These are phyloP conservation scores for Rhodotorula sp. DNA, from an alignment of 1,284 basidiomycete species.

Conservation along the genomic window DNA sequence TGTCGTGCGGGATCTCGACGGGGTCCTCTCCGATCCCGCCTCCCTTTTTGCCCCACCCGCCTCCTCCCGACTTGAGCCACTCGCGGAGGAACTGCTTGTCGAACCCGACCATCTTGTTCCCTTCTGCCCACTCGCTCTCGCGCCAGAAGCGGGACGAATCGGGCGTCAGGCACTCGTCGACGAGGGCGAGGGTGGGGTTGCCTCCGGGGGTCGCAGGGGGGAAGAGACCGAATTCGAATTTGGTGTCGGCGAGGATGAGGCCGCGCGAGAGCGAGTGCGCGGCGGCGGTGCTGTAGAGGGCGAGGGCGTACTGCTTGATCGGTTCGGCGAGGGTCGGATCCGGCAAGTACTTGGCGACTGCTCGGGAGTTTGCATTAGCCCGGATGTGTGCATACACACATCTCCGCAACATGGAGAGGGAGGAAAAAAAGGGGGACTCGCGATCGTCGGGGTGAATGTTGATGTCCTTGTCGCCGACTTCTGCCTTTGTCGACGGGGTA, in stretches of 20 bases:
- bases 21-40: slow-evolving; percentile 68
- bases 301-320: slow-evolving; percentile 62
- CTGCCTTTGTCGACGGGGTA: slow-evolving; percentile 96
- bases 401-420: too few species aligned
- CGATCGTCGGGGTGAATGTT: slow-evolving; percentile 93
- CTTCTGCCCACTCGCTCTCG: slow-evolving; percentile 67
- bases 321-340: slow-evolving; percentile 61
- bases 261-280: slow-evolving; percentile 72
- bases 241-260: slow-evolving; percentile 94
- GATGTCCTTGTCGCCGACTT: slow-evolving; percentile 90
- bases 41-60: slow-evolving; percentile 66
- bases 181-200: slow-evolving; percentile 66
- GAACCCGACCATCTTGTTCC: slow-evolving; percentile 79
- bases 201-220: slow-evolving; percentile 50
- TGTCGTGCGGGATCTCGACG: slow-evolving; percentile 62
- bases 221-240: slow-evolving; percentile 81
- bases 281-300: slow-evolving; percentile 74
- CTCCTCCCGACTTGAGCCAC: slow-evolving; percentile 67
- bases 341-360: slow-evolving; percentile 61
- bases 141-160: slow-evolving; percentile 99
- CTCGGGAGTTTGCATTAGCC: too few species aligned
- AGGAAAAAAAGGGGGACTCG: slow-evolving; percentile 45
- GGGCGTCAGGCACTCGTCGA: slow-evolving; percentile 94
- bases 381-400: too few species aligned
- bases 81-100: slow-evolving; percentile 97